Percentiles rank a stretch among this genome's conserved stretches.
These are phyloP conservation scores for Nepenthes alata DNA, from an alignment of 179 eudicot genomes.

Conservation along the genomic window DNA sequence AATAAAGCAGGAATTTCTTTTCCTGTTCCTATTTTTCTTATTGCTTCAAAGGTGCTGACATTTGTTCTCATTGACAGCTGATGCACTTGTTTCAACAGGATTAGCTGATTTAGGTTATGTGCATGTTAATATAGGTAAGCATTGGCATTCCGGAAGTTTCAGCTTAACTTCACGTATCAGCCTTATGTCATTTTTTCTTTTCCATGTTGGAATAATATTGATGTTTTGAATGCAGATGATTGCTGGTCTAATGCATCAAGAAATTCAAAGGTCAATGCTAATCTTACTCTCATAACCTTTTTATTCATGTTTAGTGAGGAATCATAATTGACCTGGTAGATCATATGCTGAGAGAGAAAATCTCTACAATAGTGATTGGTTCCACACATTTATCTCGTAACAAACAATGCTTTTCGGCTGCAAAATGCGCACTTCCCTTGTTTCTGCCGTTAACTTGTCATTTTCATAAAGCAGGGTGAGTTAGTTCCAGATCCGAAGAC, in stretches of 20 bases:
- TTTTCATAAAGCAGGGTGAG: conserved; percentile 47
- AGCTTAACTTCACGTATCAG: not conserved
- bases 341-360: not conserved
- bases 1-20: too few relatives aligned
- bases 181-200: not conserved
- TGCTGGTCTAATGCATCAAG: conserved; percentile 63
- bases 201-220: not conserved
- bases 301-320: not conserved
- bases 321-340: not conserved
- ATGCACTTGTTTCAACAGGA: conserved; percentile 80
- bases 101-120: conserved; percentile 70
- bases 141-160: not conserved
- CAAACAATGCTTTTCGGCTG: too few relatives aligned
- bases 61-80: conserved; percentile 44
- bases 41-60: conserved; percentile 1
- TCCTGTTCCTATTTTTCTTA: not conserved
- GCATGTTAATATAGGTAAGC: conserved; percentile 76
- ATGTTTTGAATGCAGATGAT: conserved; percentile 51
- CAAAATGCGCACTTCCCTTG: too few relatives aligned
- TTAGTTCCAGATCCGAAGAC: conserved; percentile 65
- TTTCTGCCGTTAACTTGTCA: not conserved
- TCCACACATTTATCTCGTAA: too few relatives aligned
- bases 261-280: conserved; percentile 30
- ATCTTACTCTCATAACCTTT: not conserved
- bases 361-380: too few relatives aligned